phyloP scores from a whole-genome alignment of 441 rosid species.

The Aquilaria agallochum region DNA sequence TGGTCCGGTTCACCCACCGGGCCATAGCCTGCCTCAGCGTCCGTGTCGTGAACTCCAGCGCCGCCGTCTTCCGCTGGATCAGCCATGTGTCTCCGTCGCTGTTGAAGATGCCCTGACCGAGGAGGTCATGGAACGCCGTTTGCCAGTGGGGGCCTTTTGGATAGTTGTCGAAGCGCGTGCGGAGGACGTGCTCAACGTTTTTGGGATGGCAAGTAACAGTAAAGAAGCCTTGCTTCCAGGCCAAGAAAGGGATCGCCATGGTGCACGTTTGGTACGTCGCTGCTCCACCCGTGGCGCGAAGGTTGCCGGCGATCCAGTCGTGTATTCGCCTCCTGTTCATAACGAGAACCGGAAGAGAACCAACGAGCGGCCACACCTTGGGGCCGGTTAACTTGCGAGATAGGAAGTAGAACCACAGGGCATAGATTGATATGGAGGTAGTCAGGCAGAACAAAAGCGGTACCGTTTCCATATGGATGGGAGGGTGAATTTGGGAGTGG shows the following conservation, averaged over 20 bases:
- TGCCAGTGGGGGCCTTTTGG: constrained; percentile 92
- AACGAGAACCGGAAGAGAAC: constrained; percentile 67
- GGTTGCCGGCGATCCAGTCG: constrained; percentile 83
- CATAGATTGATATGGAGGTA: constrained; percentile 42
- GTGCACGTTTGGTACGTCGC: constrained; percentile 87
- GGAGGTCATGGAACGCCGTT: constrained; percentile 79
- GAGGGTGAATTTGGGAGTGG: neutral
- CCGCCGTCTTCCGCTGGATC: constrained; percentile 89
- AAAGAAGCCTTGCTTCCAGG: constrained; percentile 72
- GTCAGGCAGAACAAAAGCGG: constrained; percentile 28
- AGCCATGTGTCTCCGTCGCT: constrained; percentile 98
- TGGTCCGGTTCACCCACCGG: constrained; percentile 88
- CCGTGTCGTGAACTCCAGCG: constrained; percentile 87
- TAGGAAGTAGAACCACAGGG: constrained; percentile 73
- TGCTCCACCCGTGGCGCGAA: constrained; percentile 55
- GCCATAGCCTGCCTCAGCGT: constrained; percentile 94
- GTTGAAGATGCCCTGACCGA: constrained; percentile 92
- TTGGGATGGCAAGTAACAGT: constrained; percentile 94
- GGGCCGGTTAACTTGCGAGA: constrained; percentile 70
- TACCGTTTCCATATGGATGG: constrained; percentile 36
- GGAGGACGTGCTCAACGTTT: constrained; percentile 81
- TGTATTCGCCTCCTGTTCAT: constrained; percentile 59
- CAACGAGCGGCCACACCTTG: constrained; percentile 61
- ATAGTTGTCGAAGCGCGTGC: constrained; percentile 81
- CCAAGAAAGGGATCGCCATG: constrained; percentile 67